Evolutionary conservation across 2,329 filamentous ascomycete genomes (phyloP).

Genomic region (Davidsoniella australis): DNA sequence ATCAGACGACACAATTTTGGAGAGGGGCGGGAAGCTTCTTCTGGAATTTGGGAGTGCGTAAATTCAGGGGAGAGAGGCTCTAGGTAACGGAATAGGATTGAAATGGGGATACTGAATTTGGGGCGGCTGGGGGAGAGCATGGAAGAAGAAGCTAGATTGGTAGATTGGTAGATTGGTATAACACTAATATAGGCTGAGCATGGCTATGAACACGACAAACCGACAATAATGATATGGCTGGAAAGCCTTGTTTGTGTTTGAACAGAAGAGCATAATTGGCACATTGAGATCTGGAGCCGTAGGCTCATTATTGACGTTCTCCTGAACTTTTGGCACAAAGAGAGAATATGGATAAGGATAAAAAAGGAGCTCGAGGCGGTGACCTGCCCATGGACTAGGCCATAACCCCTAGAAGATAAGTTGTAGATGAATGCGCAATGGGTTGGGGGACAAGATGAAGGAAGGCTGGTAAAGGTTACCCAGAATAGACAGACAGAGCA

Average conservation of each 20-base stretch:
- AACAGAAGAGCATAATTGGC: too few relatives aligned
- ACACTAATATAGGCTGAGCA: not conserved
- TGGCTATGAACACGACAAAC: not conserved
- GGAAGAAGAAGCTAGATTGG: not conserved
- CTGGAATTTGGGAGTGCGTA: too few relatives aligned
- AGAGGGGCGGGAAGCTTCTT: not conserved
- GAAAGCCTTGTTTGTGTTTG: not conserved
- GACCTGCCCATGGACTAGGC: not conserved
- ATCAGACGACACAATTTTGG: slow-evolving; percentile 1
- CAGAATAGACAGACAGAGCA: too few relatives aligned
- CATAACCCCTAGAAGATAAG: not conserved
- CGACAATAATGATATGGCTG: slow-evolving; percentile 2
- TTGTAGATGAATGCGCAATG: not conserved
- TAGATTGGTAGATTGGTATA: not conserved
- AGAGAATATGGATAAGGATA: too few relatives aligned
- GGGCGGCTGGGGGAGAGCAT: not conserved
- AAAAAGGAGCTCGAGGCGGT: too few relatives aligned
- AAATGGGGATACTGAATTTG: too few relatives aligned
- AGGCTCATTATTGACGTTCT: too few relatives aligned
- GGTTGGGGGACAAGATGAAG: not conserved
- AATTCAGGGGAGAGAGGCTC: not conserved
- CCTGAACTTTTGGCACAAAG: too few relatives aligned
- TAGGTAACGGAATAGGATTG: not conserved
- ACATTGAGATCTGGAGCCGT: too few relatives aligned
- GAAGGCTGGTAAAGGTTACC: not conserved